These are phyloP conservation scores for Trichoderma atroviride DNA, from an alignment of 2,329 filamentous ascomycete species.

Conservation along the genomic window DNA sequence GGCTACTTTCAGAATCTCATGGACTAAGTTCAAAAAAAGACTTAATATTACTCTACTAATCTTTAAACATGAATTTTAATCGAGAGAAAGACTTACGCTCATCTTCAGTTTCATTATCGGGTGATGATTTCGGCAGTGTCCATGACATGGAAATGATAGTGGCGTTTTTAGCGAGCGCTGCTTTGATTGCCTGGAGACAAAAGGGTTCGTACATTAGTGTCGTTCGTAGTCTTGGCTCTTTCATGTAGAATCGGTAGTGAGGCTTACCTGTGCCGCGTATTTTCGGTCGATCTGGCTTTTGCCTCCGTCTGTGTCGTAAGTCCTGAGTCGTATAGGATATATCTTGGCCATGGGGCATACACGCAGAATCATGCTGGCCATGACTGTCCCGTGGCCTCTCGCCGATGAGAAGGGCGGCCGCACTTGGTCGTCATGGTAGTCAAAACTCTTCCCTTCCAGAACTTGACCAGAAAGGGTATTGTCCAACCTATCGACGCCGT, in stretches of 20 bases:
- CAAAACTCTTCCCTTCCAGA: not conserved
- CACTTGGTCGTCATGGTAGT: not conserved
- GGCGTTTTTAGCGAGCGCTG: not conserved
- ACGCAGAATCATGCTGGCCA: slow-evolving; percentile 33
- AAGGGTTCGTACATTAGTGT: no score
- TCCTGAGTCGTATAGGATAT: slow-evolving; percentile 33
- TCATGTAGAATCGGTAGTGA: not conserved
- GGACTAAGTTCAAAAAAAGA: no score
- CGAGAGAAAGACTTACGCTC: no score
- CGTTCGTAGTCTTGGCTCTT: no score
- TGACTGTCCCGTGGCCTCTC: slow-evolving; percentile 32
- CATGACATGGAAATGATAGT: not conserved
- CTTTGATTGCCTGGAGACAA: not conserved
- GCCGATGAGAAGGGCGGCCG: not conserved
- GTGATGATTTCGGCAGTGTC: not conserved
- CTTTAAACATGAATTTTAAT: no score
- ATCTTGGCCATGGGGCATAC: slow-evolving; percentile 35
- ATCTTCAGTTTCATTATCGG: no score
- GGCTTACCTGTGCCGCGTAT: not conserved
- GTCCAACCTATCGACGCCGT: not conserved
- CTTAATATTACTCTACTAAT: no score
- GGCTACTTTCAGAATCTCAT: not conserved
- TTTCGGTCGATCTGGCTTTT: not conserved
- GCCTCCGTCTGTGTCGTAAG: not conserved
- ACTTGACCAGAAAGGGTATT: not conserved